Evolutionary conservation across 2,329 filamentous ascomycete genomes (phyloP).

Genomic region (Fusarium buharicum): DNA sequence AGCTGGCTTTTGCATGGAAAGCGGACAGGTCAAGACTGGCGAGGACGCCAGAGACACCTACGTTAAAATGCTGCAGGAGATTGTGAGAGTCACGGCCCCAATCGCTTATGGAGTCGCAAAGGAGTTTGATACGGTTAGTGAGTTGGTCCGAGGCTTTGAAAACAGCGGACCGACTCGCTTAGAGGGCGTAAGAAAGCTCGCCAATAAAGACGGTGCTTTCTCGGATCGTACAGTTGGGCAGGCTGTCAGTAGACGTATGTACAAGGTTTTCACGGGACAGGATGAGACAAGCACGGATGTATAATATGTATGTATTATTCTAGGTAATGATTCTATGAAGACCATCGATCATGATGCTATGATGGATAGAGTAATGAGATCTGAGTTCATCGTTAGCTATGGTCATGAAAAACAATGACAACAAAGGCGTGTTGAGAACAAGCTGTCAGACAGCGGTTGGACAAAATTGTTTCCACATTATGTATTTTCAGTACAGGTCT

Average conservation of each 20-base stretch:
- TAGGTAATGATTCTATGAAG: constrained; percentile 13
- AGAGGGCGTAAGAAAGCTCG: constrained; percentile 68
- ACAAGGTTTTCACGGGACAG: constrained; percentile 68
- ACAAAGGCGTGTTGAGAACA: constrained; percentile 34
- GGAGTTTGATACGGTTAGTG: constrained; percentile 67
- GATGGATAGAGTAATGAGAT: constrained; percentile 8
- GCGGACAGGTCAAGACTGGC: constrained; percentile 78
- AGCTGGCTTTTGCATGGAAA: constrained; percentile 81
- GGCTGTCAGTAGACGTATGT: constrained; percentile 67
- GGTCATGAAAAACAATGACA: constrained; percentile 39
- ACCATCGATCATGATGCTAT: constrained; percentile 8
- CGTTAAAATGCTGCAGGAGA: constrained; percentile 79
- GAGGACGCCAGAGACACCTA: constrained; percentile 74
- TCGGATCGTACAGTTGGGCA: constrained; percentile 66
- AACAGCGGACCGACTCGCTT: constrained; percentile 68
- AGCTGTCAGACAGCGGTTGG: constrained; percentile 83
- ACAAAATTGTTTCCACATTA: constrained; percentile 76
- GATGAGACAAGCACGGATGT: constrained; percentile 68
- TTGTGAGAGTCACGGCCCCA: constrained; percentile 75
- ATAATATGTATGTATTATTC: constrained; percentile 20
- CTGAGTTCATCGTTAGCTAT: constrained; percentile 41
- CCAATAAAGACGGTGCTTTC: constrained; percentile 66
- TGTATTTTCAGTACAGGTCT: constrained; percentile 82
- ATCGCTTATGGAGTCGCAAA: constrained; percentile 75
- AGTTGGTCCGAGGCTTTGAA: constrained; percentile 69